Evolutionary conservation across 2,329 filamentous ascomycete species (phyloP).

Genomic region (Paradendryphiella salina): DNA sequence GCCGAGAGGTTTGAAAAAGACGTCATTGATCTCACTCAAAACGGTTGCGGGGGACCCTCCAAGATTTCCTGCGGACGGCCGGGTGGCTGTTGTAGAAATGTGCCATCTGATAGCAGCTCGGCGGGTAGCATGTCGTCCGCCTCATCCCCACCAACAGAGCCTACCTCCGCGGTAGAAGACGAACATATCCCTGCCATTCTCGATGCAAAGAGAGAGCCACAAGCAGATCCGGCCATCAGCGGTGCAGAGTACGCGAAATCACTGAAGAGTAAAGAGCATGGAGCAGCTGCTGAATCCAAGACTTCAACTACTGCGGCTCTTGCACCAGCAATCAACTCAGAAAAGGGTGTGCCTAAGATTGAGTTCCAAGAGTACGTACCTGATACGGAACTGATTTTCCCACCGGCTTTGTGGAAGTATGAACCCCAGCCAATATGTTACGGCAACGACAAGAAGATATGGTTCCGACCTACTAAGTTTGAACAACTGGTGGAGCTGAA

Average conservation of each 20-base stretch:
- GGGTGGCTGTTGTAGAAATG: conserved; percentile 46
- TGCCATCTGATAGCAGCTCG: conserved; percentile 36
- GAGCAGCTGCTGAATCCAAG: conserved; percentile 55
- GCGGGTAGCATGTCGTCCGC: conserved; percentile 30
- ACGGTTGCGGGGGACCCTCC: conserved; percentile 29
- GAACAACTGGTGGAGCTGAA: conserved; percentile 89
- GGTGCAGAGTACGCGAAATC: conserved; percentile 42
- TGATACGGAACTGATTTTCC: conserved; percentile 92
- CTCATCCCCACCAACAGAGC: conserved; percentile 39
- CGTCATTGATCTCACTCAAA: conserved; percentile 27
- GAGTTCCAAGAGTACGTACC: conserved; percentile 87
- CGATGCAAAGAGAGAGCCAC: conserved; percentile 25
- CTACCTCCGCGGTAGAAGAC: conserved; percentile 30
- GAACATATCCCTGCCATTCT: conserved; percentile 34
- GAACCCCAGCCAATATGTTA: conserved; percentile 78
- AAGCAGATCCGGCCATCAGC: conserved; percentile 30
- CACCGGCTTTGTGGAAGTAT: conserved; percentile 78
- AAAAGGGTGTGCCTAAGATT: conserved; percentile 57
- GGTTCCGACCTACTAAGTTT: conserved; percentile 86
- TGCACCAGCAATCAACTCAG: conserved; percentile 58
- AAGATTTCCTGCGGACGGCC: conserved; percentile 43
- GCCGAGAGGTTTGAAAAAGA: conserved; percentile 35
- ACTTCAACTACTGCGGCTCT: conserved; percentile 39
- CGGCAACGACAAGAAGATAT: conserved; percentile 89
- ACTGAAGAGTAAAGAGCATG: conserved; percentile 41